Evolutionary conservation across 371 early-diverging fungal species (phyloP), one percentile per base, ranked within the genome.

Genomic region (Zancudomyces culisetae): DNA sequence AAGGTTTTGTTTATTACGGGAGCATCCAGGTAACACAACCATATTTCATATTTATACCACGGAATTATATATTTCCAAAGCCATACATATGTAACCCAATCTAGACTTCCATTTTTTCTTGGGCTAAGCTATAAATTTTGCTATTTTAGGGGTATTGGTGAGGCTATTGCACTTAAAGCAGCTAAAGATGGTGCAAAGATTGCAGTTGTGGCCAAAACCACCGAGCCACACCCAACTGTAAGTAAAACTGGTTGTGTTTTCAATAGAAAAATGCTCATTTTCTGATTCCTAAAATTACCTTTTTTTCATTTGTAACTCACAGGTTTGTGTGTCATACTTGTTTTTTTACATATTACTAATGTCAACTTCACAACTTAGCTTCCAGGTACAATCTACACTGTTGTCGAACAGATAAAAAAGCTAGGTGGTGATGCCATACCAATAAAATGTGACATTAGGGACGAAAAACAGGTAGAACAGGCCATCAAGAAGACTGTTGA

Each of bases 141-240:
- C n/a, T n/a, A n/a, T 40, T 40, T 40, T 43, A 43, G 45, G 49
- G 81, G 81, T 13, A 81, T 81, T 52, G 82, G 82, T 22, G 55
- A 73, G 20, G 77, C 76, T 13, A 77, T 80, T 49, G 83, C 78
- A 2, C 45, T 80, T 24, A 62, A 74, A 27, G 70, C 71, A 2
- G 83, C 80, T 3, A 62, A 50, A 27, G 78, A 79, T 43, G 78
- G 78, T 43, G 78, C 78, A 27, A 77, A 74, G 54, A 65, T 82
- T 29, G 78, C 74, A 24, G 70, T 83, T 42, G 78, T 76, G 18
- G 83, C 84, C 47, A 83, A 82, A 60, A 81, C 82, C 0, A 73
- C 74, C 21, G 72, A 69, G 3, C 74, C 79, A 21, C 70, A 81
- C 53, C 78, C 81, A 22, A 78, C 75, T 53, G 80, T 79, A 64